A percentile compares a stretch with the other conserved stretches of the same genome.
phyloP scores from a whole-genome alignment of 345 rosid genomes.

The Camelina sativa region DNA sequence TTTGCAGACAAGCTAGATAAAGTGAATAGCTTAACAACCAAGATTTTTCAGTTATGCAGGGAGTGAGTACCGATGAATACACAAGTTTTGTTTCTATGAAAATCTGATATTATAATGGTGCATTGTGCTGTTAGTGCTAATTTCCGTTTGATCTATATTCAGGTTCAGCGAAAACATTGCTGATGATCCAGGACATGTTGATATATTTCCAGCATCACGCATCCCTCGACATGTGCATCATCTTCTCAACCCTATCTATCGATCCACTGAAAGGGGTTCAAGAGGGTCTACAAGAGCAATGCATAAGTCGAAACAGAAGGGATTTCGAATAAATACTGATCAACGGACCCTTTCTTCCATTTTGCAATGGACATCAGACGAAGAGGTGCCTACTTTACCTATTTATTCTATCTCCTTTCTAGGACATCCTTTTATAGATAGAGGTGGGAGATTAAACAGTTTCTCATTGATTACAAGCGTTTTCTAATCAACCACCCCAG shows the following conservation, averaged over 20 bases:
- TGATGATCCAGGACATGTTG: constrained; percentile 78
- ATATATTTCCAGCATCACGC: constrained; percentile 74
- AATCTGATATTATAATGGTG: neutral
- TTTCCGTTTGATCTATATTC: constrained; percentile 35
- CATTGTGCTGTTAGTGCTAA: constrained; percentile 28
- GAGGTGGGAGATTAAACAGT: neutral
- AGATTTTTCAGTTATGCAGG: constrained; percentile 64
- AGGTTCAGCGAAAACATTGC: constrained; percentile 83
- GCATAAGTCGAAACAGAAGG: constrained; percentile 55
- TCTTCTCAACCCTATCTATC: constrained; percentile 64
- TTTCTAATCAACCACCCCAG: neutral
- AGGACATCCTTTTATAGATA: neutral
- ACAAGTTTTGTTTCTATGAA: neutral
- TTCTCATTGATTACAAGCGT: neutral
- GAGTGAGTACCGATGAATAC: constrained; percentile 62
- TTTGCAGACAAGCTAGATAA: constrained; percentile 75
- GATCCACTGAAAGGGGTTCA: constrained; percentile 44
- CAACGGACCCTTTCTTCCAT: constrained; percentile 60
- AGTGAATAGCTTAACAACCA: constrained; percentile 73
- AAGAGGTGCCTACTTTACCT: constrained; percentile 59
- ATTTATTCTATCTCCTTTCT: neutral
- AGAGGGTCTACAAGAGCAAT: constrained; percentile 48
- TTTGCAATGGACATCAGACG: constrained; percentile 80
- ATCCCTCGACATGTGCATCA: constrained; percentile 72
- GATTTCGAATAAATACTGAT: constrained; percentile 71